Evolutionary conservation across 768 basidiomycete species (phyloP), one percentile per base, ranked within the genome.

Genomic region (Termitomyces eurrhizus): DNA sequence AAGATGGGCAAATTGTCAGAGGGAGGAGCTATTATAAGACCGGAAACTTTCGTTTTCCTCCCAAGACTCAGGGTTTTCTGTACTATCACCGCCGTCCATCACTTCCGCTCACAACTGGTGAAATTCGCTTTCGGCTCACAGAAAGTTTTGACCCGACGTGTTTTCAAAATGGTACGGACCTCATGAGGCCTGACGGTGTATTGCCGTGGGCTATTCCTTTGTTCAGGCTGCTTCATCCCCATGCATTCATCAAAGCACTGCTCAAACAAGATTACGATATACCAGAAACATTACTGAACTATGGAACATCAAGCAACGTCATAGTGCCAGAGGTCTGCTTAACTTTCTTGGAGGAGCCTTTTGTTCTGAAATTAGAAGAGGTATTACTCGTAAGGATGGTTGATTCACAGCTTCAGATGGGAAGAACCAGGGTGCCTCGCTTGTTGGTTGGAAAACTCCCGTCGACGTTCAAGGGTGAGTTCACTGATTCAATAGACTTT

Each of bases 41-140:
- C 35, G 4, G 13, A 7, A 6, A 3, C 12, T 26, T 24, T 1
- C 18, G 16, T n/a, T 55, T 55, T 11, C 53, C 53, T 1, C 8
- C 32, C 11, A n/a, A 39, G n/a, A 26, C 59, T 16, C 61, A 33
- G 7, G 67, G 69, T 11, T 70, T 68, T 42, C 44, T 69, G 18
- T 69, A 69, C 56, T 66, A 60, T 39, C 54, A 66, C 44, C 29
- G 18, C 13, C 63, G 65, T 9, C 14, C 9, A 1, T 44, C n/a
- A 16, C 24, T 53, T 14, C 51, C 62, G 6, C 35, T 21, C 3
- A 55, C 59, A 2, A 60, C 66, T 8, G 62, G 60, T 5, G 58
- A 29, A 29, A 29, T 29, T 29, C 29, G 29, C 29, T 29, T 29
- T 29, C 29, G 29, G 3, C 3, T 29, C 13, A 67, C 67, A 11